A percentile compares a stretch with the other conserved stretches of the same genome.
These are phyloP conservation scores for Aphanocladium album DNA, from an alignment of 2,329 filamentous ascomycete genomes.

Conservation along the genomic window DNA sequence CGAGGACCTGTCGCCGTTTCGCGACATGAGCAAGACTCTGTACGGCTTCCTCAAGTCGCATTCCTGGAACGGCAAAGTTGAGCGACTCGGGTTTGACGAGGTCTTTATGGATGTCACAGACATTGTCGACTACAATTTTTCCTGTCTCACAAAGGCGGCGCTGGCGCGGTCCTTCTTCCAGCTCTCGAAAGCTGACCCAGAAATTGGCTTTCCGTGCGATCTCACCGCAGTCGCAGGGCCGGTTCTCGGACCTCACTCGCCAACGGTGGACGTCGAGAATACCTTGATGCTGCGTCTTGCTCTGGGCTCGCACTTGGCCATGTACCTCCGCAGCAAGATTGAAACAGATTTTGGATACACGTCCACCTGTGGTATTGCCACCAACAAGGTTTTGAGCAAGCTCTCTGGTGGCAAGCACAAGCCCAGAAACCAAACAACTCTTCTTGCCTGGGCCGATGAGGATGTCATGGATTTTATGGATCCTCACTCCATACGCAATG, in stretches of 20 bases:
- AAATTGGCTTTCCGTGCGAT: constrained; percentile 75
- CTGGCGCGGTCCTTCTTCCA: constrained; percentile 72
- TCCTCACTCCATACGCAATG: constrained; percentile 65
- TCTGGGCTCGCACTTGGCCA: constrained; percentile 76
- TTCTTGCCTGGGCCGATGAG: constrained; percentile 60
- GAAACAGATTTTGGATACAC: constrained; percentile 79
- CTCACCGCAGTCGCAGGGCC: constrained; percentile 62
- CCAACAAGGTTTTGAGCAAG: constrained; percentile 82
- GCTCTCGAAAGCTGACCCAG: constrained; percentile 67
- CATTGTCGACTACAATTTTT: constrained; percentile 75
- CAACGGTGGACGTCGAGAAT: constrained; percentile 25
- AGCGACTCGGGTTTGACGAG: constrained; percentile 88
- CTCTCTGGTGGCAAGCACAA: constrained; percentile 80
- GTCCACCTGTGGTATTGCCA: constrained; percentile 80
- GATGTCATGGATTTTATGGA: constrained; percentile 68
- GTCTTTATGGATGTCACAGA: constrained; percentile 76
- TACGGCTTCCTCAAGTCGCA: constrained; percentile 67
- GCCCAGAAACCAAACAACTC: constrained; percentile 78
- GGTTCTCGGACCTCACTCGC: constrained; percentile 32
- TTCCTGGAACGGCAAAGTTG: constrained; percentile 73
- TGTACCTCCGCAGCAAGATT: constrained; percentile 65
- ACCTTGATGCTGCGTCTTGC: constrained; percentile 56
- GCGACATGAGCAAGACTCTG: constrained; percentile 77
- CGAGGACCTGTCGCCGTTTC: constrained; percentile 79
- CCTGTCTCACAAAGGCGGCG: constrained; percentile 62